Base-by-base conservation (phyloP, 2,329 filamentous ascomycete genomes). In the Colletotrichum sojae region DNA sequence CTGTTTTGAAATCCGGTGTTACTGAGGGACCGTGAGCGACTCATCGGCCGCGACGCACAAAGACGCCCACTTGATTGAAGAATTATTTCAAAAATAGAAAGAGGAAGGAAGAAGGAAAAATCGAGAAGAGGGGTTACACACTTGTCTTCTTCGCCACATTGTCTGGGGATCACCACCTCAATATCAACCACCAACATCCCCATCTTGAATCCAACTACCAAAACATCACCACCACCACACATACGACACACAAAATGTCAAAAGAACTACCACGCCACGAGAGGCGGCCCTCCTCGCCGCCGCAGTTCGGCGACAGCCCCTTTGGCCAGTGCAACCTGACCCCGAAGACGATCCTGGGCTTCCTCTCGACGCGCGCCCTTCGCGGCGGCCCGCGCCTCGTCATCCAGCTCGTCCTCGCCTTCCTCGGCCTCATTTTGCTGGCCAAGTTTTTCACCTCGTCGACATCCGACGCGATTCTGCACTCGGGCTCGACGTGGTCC, bases 361-460 rank as follows among this genome's bases (percentile, higher is more conserved):
- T 83, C 58, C 76, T 81, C 73, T 83, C 83, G 22, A 80, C 81
- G 45, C 82, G 77, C 61, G 79, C 83, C 70, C 81, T 80, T 71
- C 82, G 79, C 48, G 75, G 77, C 6, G 62, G 67, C 15, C 71
- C 77, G 2, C 76, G 78, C 10, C 68, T 78, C 6, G 31, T 80
- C 2, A 60, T 80, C 40, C 77, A 78, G 43, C 49, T 76, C 48
- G 51, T 63, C 13, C 72, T 73, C 15, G 70, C 73, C n/a, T 61
- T 27, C 2, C 52, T 60, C 16, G 67, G 20, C 18, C 67, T 78
- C 27, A 46, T 80, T 15, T 69, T 75, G 6, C 40, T 77, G 6
- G 69, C 77, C 46, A 69, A 79, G 43, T 60, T 81, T 46, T 72
- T 79, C 52, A 67, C 71, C 2, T 63, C 69, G 1, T 45, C 62